Conservation (phyloP, 2,329 filamentous ascomycete genomes). For the Talaromyces marneffei region DNA sequence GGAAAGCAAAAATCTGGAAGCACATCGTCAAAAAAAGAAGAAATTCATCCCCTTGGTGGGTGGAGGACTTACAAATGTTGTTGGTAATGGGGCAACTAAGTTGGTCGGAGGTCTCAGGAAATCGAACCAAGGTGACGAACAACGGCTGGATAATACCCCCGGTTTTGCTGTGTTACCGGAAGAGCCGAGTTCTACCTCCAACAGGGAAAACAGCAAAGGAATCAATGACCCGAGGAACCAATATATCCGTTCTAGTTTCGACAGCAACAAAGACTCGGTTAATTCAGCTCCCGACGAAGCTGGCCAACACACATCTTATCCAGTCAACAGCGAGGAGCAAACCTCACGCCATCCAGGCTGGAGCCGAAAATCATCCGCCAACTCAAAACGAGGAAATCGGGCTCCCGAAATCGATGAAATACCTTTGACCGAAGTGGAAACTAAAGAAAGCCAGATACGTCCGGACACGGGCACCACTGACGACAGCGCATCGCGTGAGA, state of each 20-base stretch:
- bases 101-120: slow-evolving; percentile 41
- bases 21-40: slow-evolving; percentile 19
- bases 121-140: slow-evolving; percentile 33
- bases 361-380: slow-evolving; percentile 29
- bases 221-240: slow-evolving; percentile 7
- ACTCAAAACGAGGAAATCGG: slow-evolving; percentile 23
- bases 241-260: slow-evolving; percentile 10
- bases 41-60: slow-evolving; percentile 45
- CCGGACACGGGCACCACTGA: neutral
- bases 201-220: slow-evolving; percentile 3
- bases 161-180: slow-evolving; percentile 25
- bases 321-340: neutral
- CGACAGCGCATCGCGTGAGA: slow-evolving; percentile 11
- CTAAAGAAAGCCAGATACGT: slow-evolving; percentile 9
- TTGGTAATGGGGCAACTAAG: slow-evolving; percentile 44
- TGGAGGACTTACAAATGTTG: slow-evolving; percentile 43
- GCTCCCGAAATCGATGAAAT: slow-evolving; percentile 28
- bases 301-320: neutral
- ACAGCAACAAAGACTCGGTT: slow-evolving; percentile 4
- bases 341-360: slow-evolving; percentile 24
- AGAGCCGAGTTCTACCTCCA: neutral
- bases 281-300: neutral
- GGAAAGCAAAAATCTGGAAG: neutral
- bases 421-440: slow-evolving; percentile 28
- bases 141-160: slow-evolving; percentile 29